Conservation (phyloP, 2,329 filamentous ascomycete species). For the Chaetomiaceae sp. region DNA sequence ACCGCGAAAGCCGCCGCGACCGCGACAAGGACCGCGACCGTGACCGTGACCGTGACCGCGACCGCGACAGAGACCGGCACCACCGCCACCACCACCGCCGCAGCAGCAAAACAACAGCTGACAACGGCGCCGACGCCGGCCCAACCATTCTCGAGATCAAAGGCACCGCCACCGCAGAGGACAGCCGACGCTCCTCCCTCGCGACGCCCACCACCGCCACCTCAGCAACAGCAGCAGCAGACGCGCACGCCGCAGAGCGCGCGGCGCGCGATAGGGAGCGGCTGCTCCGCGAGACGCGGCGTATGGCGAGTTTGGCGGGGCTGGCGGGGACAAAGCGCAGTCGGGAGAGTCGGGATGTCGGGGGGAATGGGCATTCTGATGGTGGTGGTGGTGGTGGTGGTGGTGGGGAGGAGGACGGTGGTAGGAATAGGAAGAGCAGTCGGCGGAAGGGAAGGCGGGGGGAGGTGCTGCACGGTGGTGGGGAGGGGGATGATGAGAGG, state of each 20-base stretch:
- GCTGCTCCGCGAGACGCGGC: conserved; percentile 61
- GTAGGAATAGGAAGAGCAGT: conserved; percentile 26
- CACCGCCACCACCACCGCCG: conserved; percentile 29
- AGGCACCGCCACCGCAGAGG: conserved; percentile 24
- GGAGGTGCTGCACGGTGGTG: conserved; percentile 38
- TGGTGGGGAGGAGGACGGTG: conserved; percentile 7
- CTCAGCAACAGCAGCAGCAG: conserved; percentile 27
- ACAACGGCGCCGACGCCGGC: conserved; percentile 12
- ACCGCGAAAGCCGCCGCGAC: conserved; percentile 36
- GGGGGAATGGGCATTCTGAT: too few relatives aligned
- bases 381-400: conserved; percentile 29
- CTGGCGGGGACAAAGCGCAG: conserved; percentile 44
- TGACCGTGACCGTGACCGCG: conserved; percentile 30
- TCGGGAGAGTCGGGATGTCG: conserved; percentile 43
- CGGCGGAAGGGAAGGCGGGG: conserved; percentile 45
- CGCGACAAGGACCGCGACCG: conserved; percentile 28
- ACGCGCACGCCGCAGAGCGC: conserved; percentile 64
- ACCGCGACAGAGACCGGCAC: conserved; percentile 13
- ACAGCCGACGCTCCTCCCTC: conserved; percentile 34
- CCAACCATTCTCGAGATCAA: conserved; percentile 32
- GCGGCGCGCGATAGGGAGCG: conserved; percentile 61
- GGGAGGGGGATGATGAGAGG: conserved; percentile 38
- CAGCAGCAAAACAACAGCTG: conserved; percentile 28
- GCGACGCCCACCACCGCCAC: conserved; percentile 24
- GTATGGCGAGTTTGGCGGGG: conserved; percentile 49